phyloP scores from a whole-genome alignment of 164 flowering plant species.

The Annona squamosa region DNA sequence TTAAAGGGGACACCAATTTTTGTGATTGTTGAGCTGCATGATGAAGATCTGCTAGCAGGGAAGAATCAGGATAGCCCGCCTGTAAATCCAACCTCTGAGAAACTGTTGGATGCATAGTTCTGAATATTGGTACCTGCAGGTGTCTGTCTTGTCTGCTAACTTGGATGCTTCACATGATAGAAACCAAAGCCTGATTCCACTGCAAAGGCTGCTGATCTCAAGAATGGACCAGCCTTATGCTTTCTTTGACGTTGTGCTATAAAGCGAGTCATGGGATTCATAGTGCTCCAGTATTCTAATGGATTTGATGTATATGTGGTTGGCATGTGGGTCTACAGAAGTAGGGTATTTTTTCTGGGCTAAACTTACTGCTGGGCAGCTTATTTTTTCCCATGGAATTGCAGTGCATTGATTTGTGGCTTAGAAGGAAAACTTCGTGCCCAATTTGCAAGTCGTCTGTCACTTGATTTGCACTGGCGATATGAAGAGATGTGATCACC shows the following conservation, averaged over 20 bases:
- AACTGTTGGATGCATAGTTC: no score
- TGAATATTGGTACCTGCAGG: no score
- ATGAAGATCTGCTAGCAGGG: no score
- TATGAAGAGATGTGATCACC: not conserved
- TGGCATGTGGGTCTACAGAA: no score
- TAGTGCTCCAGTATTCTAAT: no score
- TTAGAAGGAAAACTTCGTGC: constrained; percentile 66
- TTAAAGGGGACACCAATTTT: not conserved
- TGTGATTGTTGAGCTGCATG: not conserved
- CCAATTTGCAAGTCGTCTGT: constrained; percentile 86
- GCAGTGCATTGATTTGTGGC: constrained; percentile 99
- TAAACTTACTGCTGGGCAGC: not conserved
- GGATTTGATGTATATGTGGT: no score
- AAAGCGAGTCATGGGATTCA: no score
- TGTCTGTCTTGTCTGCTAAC: not conserved
- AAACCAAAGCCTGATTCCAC: not conserved
- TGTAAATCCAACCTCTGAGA: not conserved
- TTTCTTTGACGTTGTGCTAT: no score
- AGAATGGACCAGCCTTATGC: not conserved
- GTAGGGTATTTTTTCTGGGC: no score
- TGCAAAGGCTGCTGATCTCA: not conserved
- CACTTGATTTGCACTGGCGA: constrained; percentile 26
- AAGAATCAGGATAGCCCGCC: not conserved
- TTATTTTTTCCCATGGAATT: constrained; percentile 8
- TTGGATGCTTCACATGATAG: not conserved